A percentile compares a stretch with the other conserved stretches of the same genome.
Conservation (phyloP, 306 rosid species). For the Cercis canadensis region DNA sequence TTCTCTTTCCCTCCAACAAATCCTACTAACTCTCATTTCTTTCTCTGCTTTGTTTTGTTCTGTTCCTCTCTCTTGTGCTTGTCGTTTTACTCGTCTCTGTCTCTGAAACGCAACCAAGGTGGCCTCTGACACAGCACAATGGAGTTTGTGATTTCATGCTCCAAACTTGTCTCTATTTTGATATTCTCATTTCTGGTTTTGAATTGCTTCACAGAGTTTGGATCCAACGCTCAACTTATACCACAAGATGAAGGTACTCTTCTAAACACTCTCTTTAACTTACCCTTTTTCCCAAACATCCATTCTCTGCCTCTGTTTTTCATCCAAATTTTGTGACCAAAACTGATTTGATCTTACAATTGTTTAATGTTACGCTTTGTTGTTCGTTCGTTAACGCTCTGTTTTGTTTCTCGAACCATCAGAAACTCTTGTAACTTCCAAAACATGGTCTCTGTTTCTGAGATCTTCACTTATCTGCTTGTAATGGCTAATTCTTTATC, state of each 20-base stretch:
- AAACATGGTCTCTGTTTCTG: too few relatives aligned
- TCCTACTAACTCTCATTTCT: not conserved
- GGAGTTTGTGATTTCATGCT: conserved; percentile 45
- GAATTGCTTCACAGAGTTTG: conserved; percentile 49
- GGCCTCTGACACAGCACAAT: conserved; percentile 7
- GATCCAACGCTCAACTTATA: conserved; percentile 65
- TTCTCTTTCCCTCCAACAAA: conserved; percentile 34
- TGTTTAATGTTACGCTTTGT: too few relatives aligned
- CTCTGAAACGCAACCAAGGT: not conserved
- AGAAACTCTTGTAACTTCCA: conserved; percentile 26
- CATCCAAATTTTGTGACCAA: too few relatives aligned
- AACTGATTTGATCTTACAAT: too few relatives aligned
- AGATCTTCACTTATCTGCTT: too few relatives aligned
- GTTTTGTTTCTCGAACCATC: not conserved
- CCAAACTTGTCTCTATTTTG: conserved; percentile 36
- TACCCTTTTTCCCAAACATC: too few relatives aligned
- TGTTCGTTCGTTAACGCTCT: not conserved
- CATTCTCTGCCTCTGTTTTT: too few relatives aligned
- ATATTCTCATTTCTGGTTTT: conserved; percentile 39
- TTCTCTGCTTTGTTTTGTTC: not conserved
- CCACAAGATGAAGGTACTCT: conserved; percentile 75
- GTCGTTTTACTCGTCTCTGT: not conserved
- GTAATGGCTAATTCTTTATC: too few relatives aligned
- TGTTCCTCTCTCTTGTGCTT: not conserved
- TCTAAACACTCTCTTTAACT: too few relatives aligned